Conservation (phyloP, 768 basidiomycete genomes). For the Auricularia sp. region DNA sequence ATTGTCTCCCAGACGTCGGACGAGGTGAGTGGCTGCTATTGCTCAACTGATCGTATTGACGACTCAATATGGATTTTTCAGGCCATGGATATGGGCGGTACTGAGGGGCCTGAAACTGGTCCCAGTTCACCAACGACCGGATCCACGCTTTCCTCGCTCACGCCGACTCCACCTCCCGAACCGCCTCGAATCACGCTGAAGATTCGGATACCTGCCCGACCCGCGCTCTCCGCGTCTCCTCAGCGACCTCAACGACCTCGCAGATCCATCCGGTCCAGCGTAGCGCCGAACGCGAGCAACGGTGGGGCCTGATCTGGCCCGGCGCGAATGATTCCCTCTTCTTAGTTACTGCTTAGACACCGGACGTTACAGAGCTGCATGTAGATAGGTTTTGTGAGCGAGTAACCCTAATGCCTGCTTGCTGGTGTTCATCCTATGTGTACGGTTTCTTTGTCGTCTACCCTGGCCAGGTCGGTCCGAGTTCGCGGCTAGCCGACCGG, state of each 20-base stretch:
- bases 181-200: slow-evolving; percentile 14
- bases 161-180: slow-evolving; percentile 9
- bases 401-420: not conserved
- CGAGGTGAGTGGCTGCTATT: not conserved
- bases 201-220: slow-evolving; percentile 20
- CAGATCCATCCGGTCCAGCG: slow-evolving; percentile 4
- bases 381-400: slow-evolving; percentile 11
- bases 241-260: slow-evolving; percentile 5
- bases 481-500: not conserved
- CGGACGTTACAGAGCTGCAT: slow-evolving; percentile 9
- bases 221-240: slow-evolving; percentile 9
- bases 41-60: not conserved
- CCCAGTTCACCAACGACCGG: not conserved
- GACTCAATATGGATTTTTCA: slow-evolving; percentile 18
- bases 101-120: slow-evolving; percentile 42
- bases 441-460: slow-evolving; percentile 6
- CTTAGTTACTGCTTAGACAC: slow-evolving; percentile 21
- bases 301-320: not conserved
- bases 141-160: not conserved
- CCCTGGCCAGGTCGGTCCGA: slow-evolving; percentile 10
- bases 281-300: not conserved
- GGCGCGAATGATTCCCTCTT: not conserved
- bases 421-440: slow-evolving; percentile 1
- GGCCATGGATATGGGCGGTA: slow-evolving; percentile 46
- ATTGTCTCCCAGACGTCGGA: not conserved